These are phyloP conservation scores for Ramaria sp. DNA, from an alignment of 768 basidiomycete genomes.

Conservation along the genomic window DNA sequence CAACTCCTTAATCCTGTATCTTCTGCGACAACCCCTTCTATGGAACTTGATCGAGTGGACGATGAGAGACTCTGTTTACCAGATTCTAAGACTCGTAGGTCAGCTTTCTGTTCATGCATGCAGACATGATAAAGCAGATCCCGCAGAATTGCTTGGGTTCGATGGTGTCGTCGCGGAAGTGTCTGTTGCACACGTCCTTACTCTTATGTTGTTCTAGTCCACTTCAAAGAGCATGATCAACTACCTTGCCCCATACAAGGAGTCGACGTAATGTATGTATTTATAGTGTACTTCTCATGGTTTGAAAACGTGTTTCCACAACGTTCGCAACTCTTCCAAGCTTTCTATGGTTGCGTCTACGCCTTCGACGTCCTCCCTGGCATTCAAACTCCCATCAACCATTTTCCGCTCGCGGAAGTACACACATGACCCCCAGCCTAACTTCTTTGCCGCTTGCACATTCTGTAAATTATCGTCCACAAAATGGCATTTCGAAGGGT, in stretches of 20 bases:
- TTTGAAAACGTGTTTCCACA: slow-evolving; percentile 70
- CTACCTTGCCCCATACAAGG: too few relatives aligned
- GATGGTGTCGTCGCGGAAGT: slow-evolving; percentile 76
- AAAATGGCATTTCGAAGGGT: slow-evolving; percentile 66
- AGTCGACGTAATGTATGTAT: neutral
- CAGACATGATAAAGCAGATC: slow-evolving; percentile 11
- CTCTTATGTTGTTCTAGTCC: slow-evolving; percentile 48
- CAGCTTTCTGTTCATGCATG: neutral
- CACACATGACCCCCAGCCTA: slow-evolving; percentile 65
- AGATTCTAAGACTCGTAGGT: slow-evolving; percentile 57
- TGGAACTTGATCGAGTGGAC: slow-evolving; percentile 71
- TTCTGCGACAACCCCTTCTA: slow-evolving; percentile 63
- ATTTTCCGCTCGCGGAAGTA: slow-evolving; percentile 58
- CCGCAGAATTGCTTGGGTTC: slow-evolving; percentile 54
- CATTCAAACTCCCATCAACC: slow-evolving; percentile 24
- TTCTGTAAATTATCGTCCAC: slow-evolving; percentile 69
- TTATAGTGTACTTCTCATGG: neutral
- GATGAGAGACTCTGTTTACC: slow-evolving; percentile 62
- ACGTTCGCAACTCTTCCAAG: slow-evolving; percentile 53
- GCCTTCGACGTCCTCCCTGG: slow-evolving; percentile 26
- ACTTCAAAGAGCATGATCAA: neutral
- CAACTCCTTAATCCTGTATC: slow-evolving; percentile 57
- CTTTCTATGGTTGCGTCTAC: slow-evolving; percentile 41
- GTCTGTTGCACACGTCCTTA: slow-evolving; percentile 65
- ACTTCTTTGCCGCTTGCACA: slow-evolving; percentile 48